phyloP scores from a whole-genome alignment of 2,329 filamentous ascomycete species.

The Furcasterigmium sp. region DNA sequence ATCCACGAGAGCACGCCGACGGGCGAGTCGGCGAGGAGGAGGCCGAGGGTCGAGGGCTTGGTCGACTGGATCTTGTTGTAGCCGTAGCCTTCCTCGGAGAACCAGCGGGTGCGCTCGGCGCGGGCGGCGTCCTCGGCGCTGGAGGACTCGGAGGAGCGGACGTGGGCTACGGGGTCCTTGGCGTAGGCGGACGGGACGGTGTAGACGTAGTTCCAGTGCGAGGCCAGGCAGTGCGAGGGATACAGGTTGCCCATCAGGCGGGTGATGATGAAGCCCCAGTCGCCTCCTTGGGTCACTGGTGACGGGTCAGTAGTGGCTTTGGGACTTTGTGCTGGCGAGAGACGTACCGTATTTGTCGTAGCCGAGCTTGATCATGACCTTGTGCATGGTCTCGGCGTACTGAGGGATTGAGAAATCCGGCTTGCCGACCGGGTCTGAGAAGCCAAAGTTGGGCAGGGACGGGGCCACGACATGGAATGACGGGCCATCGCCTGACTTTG shows the following conservation, averaged over 20 bases:
- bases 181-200: constrained; percentile 42
- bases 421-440: constrained; percentile 33
- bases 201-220: constrained; percentile 54
- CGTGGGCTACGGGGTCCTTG: constrained; percentile 49
- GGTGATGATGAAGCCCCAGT: constrained; percentile 66
- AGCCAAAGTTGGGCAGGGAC: constrained; percentile 49
- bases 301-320: constrained; percentile 11
- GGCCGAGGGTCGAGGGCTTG: constrained; percentile 68
- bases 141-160: constrained; percentile 52
- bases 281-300: constrained; percentile 55
- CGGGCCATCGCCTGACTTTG: constrained; percentile 25
- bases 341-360: constrained; percentile 51
- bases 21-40: constrained; percentile 64
- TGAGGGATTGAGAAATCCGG: constrained; percentile 24
- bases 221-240: constrained; percentile 49
- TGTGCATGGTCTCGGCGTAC: constrained; percentile 53
- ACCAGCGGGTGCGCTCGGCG: constrained; percentile 50
- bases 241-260: constrained; percentile 56
- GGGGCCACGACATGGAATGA: constrained; percentile 55
- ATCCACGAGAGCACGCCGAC: constrained; percentile 72
- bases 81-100: constrained; percentile 47
- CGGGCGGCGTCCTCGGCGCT: constrained; percentile 44
- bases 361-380: constrained; percentile 63
- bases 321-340: constrained; percentile 8
- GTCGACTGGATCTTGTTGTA: constrained; percentile 60